Conservation (phyloP, 108 stramenopile genomes). For the Cyclostephanos tholiformis region DNA sequence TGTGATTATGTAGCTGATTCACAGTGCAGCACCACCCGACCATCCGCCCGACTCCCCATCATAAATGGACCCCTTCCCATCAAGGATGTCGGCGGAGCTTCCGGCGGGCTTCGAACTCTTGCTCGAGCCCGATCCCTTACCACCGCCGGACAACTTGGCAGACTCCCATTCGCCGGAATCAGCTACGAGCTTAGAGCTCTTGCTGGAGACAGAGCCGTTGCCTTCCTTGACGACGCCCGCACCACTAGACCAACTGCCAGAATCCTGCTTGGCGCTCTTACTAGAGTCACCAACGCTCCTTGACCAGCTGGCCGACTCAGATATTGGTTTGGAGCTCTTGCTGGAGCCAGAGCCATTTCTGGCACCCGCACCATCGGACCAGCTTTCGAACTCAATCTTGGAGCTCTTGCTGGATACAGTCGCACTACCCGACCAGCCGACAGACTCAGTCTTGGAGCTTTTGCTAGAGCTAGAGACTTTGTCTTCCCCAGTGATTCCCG, state of each 20-base stretch:
- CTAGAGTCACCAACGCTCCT: not conserved
- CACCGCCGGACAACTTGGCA: not conserved
- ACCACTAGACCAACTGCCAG: not conserved
- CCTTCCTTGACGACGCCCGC: not conserved
- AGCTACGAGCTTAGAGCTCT: not conserved
- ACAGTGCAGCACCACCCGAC: no score
- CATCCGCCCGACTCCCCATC: no score
- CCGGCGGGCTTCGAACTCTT: conserved; percentile 1
- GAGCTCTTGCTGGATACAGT: not conserved
- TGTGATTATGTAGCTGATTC: no score
- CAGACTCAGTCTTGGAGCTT: not conserved
- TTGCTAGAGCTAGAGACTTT: not conserved
- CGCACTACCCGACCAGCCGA: not conserved
- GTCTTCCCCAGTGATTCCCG: no score
- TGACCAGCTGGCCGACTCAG: not conserved
- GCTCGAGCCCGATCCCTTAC: not conserved
- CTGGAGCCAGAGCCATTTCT: not conserved
- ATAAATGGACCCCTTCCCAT: no score
- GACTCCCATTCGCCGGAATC: not conserved
- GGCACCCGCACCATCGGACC: not conserved
- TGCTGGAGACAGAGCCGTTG: not conserved
- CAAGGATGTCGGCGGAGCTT: no score
- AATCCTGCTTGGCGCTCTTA: not conserved
- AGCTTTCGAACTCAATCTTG: not conserved
- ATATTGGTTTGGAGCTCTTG: not conserved